Conservation (phyloP, 192 early-diverging fungal genomes). For the Coemansia sp. region DNA sequence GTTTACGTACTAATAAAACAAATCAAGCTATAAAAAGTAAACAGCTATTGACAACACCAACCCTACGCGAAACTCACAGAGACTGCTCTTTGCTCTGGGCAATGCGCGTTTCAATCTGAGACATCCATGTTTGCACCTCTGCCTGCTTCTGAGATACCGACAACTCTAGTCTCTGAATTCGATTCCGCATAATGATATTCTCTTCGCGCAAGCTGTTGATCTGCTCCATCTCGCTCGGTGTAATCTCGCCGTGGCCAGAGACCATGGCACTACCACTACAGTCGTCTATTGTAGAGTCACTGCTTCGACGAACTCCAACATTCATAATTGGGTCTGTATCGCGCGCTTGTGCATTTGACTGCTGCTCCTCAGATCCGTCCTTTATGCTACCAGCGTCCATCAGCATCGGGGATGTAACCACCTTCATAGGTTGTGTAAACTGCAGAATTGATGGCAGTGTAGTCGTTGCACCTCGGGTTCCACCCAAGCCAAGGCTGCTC, state of each 20-base stretch:
- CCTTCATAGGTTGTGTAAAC: conserved; percentile 10
- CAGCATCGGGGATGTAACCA: conserved; percentile 23
- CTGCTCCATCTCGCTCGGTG: conserved; percentile 26
- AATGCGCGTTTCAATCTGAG: conserved; percentile 35
- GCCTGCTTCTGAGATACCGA: conserved; percentile 41
- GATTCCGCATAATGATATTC: conserved; percentile 31
- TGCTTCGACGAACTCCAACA: conserved; percentile 17
- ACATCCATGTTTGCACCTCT: conserved; percentile 49
- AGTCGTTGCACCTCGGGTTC: neutral
- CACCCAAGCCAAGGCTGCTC: conserved; percentile 1
- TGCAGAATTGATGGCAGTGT: conserved; percentile 35
- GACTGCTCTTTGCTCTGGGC: neutral
- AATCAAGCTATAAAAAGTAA: neutral
- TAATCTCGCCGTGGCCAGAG: conserved; percentile 24
- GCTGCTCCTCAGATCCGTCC: neutral
- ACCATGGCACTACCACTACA: conserved; percentile 18
- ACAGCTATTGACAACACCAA: neutral
- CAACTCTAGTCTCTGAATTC: conserved; percentile 38
- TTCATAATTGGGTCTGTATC: conserved; percentile 12
- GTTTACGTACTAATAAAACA: neutral
- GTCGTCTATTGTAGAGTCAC: conserved; percentile 29
- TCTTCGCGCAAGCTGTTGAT: conserved; percentile 38
- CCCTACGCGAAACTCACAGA: neutral
- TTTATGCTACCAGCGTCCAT: conserved; percentile 13
- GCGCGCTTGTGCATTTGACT: neutral